These are phyloP conservation scores for Diaporthe sp. DNA, from an alignment of 2,329 filamentous ascomycete genomes.

Conservation along the genomic window DNA sequence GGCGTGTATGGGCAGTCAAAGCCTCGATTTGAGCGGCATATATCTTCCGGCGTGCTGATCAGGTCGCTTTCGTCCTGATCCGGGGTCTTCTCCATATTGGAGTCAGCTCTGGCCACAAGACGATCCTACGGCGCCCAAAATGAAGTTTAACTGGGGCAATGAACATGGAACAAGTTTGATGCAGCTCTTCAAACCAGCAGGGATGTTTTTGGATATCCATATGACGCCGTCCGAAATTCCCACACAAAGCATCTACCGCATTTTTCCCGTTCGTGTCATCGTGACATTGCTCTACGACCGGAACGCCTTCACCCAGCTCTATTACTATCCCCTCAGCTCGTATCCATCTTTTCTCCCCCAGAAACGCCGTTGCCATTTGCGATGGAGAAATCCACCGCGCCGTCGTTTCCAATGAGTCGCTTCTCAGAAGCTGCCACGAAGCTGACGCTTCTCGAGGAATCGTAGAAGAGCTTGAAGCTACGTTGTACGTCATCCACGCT, in stretches of 20 bases:
- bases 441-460: slow-evolving; percentile 86
- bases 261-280: slow-evolving; percentile 29
- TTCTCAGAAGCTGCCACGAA: slow-evolving; percentile 94
- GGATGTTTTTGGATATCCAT: slow-evolving; percentile 33
- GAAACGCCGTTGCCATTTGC: slow-evolving; percentile 61
- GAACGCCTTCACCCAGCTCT: slow-evolving; percentile 35
- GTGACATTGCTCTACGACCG: slow-evolving; percentile 33
- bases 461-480: slow-evolving; percentile 95
- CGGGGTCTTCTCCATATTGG: slow-evolving; percentile 6
- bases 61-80: neutral
- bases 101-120: neutral
- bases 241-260: slow-evolving; percentile 34
- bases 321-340: slow-evolving; percentile 51
- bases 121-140: neutral
- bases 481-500: slow-evolving; percentile 90
- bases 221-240: slow-evolving; percentile 34
- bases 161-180: slow-evolving; percentile 8
- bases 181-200: slow-evolving; percentile 30
- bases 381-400: slow-evolving; percentile 78
- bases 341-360: slow-evolving; percentile 57
- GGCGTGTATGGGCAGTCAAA: neutral
- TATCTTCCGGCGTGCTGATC: slow-evolving; percentile 8
- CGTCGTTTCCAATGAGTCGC: slow-evolving; percentile 89
- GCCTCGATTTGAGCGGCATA: neutral
- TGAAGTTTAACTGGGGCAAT: neutral